Evolutionary conservation across 495 filamentous ascomycete species (phyloP).

Genomic region (Penicillium lividum): DNA sequence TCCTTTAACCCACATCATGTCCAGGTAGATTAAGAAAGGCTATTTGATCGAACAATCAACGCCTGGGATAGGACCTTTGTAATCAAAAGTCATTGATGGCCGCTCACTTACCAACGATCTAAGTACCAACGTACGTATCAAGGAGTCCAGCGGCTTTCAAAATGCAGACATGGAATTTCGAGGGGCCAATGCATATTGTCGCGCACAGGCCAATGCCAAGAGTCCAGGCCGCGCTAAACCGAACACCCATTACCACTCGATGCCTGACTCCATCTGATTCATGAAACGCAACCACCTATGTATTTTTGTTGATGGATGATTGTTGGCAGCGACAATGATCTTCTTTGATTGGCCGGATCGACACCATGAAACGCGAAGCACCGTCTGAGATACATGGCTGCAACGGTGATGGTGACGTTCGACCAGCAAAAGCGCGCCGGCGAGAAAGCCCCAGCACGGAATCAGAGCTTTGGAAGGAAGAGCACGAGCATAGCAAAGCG

Average conservation of each 20-base stretch:
- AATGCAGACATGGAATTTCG: too few relatives aligned
- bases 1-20: too few relatives aligned
- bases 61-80: too few relatives aligned
- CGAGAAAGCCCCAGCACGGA: conserved; percentile 8
- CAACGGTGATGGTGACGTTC: conserved; percentile 2
- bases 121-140: too few relatives aligned
- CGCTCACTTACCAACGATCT: too few relatives aligned
- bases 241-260: not conserved
- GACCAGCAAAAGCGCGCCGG: conserved; percentile 9
- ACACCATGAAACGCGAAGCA: conserved; percentile 10
- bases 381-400: conserved; percentile 6
- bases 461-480: conserved; percentile 3
- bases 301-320: not conserved
- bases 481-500: conserved; percentile 1
- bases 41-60: too few relatives aligned
- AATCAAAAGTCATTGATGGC: too few relatives aligned
- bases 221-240: not conserved
- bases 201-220: too few relatives aligned
- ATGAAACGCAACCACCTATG: not conserved
- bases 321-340: not conserved
- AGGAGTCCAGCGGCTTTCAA: too few relatives aligned
- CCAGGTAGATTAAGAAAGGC: too few relatives aligned
- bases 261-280: not conserved
- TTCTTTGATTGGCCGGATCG: not conserved
- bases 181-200: too few relatives aligned